These are phyloP conservation scores for Diatrype stigma DNA, from an alignment of 2,329 filamentous ascomycete species.

Conservation along the genomic window DNA sequence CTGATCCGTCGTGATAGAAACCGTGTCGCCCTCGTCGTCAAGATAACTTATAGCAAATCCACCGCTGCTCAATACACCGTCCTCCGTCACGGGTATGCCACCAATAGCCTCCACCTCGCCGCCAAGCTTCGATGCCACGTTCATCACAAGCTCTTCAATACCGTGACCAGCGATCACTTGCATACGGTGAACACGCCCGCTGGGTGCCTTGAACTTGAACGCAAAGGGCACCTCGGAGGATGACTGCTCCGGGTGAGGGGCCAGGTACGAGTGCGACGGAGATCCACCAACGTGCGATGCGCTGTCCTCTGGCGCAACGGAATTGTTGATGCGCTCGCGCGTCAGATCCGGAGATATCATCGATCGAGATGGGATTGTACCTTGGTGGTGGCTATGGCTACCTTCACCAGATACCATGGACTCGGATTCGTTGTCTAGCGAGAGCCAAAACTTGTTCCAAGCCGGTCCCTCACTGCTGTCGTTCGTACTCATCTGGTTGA, in stretches of 20 bases:
- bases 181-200: slow-evolving; percentile 86
- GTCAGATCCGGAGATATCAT: slow-evolving; percentile 76
- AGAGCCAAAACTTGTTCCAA: slow-evolving; percentile 99
- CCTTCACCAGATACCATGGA: slow-evolving; percentile 93
- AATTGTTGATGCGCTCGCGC: slow-evolving; percentile 68
- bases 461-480: slow-evolving; percentile 88
- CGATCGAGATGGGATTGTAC: slow-evolving; percentile 65
- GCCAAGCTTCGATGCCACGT: slow-evolving; percentile 81
- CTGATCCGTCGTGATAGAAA: slow-evolving; percentile 93
- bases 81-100: slow-evolving; percentile 71
- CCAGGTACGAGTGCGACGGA: slow-evolving; percentile 60
- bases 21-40: slow-evolving; percentile 93
- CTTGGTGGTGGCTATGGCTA: slow-evolving; percentile 66
- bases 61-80: slow-evolving; percentile 69
- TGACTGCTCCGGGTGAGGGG: slow-evolving; percentile 48
- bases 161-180: slow-evolving; percentile 80
- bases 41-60: slow-evolving; percentile 94
- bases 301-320: slow-evolving; percentile 87
- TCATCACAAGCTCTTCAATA: slow-evolving; percentile 71
- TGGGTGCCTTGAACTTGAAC: slow-evolving; percentile 99
- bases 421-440: slow-evolving; percentile 89
- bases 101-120: slow-evolving; percentile 78
- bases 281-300: slow-evolving; percentile 90
- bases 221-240: slow-evolving; percentile 77
- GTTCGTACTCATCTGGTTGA: slow-evolving; percentile 86